Conservation (phyloP, 2,329 filamentous ascomycete species). For the Periglandula ipomoeae region DNA sequence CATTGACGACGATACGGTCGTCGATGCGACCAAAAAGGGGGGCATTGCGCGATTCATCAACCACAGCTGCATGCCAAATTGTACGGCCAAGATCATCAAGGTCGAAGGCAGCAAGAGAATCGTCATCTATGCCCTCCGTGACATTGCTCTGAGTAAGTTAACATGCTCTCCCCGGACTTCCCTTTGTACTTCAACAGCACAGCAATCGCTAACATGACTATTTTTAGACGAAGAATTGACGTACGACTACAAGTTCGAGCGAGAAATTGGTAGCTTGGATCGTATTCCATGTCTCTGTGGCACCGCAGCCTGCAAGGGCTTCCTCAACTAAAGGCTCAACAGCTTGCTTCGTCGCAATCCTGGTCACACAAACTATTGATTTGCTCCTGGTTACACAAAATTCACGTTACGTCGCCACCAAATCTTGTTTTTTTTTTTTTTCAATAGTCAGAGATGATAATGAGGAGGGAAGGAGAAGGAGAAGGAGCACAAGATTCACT, state of each 20-base stretch:
- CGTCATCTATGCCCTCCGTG: conserved; percentile 94
- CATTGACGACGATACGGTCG: conserved; percentile 94
- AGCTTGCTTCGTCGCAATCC: too few species aligned
- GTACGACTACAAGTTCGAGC: conserved; percentile 99
- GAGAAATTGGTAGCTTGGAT: conserved; percentile 88
- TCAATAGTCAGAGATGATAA: too few species aligned
- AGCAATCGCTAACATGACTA: conserved; percentile 15
- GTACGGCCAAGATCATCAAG: conserved; percentile 98
- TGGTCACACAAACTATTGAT: conserved; percentile 3
- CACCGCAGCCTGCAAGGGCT: conserved; percentile 93
- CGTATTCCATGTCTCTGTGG: conserved; percentile 96
- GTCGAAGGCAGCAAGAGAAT: conserved; percentile 97
- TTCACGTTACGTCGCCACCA: background rate
- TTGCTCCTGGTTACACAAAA: background rate
- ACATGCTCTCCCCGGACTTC: too few species aligned
- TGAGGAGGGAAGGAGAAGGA: background rate
- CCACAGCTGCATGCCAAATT: conserved; percentile 95
- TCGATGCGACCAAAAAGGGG: conserved; percentile 97
- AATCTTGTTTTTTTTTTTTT: too few species aligned
- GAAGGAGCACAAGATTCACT: background rate
- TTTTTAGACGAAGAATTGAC: conserved; percentile 89
- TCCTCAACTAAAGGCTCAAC: conserved; percentile 68
- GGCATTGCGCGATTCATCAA: conserved; percentile 99
- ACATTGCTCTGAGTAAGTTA: conserved; percentile 84
- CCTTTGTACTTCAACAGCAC: background rate